Evolutionary conservation across 75 land plant genomes (phyloP).

Genomic region (Sequoiadendron giganteum): DNA sequence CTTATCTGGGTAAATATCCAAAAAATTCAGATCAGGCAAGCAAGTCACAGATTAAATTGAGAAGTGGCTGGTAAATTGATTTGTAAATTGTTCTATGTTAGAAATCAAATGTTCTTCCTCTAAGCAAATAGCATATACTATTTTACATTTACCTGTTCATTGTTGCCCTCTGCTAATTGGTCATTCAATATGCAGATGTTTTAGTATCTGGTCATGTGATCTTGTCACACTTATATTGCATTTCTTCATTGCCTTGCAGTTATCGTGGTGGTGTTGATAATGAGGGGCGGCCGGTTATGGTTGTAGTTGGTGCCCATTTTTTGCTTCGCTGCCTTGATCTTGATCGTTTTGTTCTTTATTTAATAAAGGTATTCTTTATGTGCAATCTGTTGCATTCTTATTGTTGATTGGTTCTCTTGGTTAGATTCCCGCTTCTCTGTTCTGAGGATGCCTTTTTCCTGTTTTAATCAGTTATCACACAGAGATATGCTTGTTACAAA

Average conservation of each 20-base stretch:
- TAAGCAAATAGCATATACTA: background rate
- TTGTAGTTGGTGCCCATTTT: slow-evolving; percentile 98
- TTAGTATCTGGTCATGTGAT: background rate
- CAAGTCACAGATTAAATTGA: background rate
- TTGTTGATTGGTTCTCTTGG: background rate
- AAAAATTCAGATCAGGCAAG: background rate
- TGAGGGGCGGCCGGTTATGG: slow-evolving; percentile 96
- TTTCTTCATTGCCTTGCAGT: slow-evolving; percentile 33
- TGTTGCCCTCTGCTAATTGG: background rate
- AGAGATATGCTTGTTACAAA: background rate
- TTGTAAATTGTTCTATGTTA: background rate
- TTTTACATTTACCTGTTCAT: background rate
- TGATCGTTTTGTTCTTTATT: slow-evolving; percentile 92
- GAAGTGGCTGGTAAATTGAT: background rate
- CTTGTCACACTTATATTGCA: background rate
- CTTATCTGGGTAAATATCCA: no score
- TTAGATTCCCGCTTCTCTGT: background rate
- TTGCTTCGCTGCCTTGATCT: slow-evolving; percentile 96
- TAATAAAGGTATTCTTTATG: slow-evolving; percentile 68
- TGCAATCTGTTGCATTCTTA: slow-evolving; percentile 3
- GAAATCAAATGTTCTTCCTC: background rate
- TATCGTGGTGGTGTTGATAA: slow-evolving; percentile 96
- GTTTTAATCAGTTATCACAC: background rate
- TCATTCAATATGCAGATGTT: background rate
- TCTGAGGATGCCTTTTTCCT: background rate